Evolutionary conservation across 1,139 yeast species (phyloP).

Genomic region (Debaryomyces udenii): DNA sequence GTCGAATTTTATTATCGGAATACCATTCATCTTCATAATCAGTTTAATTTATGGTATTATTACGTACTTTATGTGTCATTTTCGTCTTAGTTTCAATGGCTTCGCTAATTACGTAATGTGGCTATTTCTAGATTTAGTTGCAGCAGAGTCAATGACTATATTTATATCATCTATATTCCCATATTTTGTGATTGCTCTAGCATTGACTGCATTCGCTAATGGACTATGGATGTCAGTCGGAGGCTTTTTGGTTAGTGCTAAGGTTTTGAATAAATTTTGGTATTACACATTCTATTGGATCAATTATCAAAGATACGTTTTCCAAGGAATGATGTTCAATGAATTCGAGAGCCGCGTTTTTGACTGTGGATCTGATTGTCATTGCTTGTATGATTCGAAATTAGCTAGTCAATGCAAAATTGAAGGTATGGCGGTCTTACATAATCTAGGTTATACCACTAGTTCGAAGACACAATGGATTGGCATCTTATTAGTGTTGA

Average conservation of each 20-base stretch:
- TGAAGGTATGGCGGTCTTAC: conserved; percentile 33
- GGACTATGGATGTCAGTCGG: conserved; percentile 51
- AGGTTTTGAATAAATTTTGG: conserved; percentile 41
- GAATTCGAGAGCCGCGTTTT: conserved; percentile 33
- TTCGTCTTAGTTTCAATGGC: conserved; percentile 29
- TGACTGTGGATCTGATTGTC: conserved; percentile 33
- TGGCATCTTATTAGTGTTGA: conserved; percentile 33
- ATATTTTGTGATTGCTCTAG: conserved; percentile 40
- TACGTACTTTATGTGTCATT: conserved; percentile 38
- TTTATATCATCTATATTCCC: conserved; percentile 37
- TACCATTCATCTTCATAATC: conserved; percentile 40
- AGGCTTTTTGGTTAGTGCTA: conserved; percentile 38
- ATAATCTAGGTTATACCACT: conserved; percentile 30
- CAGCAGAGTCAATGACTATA: conserved; percentile 45
- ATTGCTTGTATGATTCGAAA: conserved; percentile 36
- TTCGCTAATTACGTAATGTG: conserved; percentile 39
- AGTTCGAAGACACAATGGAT: conserved; percentile 35
- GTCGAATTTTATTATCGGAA: conserved; percentile 39
- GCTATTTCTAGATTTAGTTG: conserved; percentile 41
- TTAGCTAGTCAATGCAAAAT: conserved; percentile 33
- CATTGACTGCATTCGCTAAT: conserved; percentile 42
- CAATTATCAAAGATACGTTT: conserved; percentile 43
- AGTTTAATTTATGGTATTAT: conserved; percentile 33
- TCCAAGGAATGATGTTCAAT: conserved; percentile 48
- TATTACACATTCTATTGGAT: conserved; percentile 44